Evolutionary conservation across 1,284 basidiomycete species (phyloP), one percentile per base, ranked within the genome.

Genomic region (Nidula niveotomentosa): DNA sequence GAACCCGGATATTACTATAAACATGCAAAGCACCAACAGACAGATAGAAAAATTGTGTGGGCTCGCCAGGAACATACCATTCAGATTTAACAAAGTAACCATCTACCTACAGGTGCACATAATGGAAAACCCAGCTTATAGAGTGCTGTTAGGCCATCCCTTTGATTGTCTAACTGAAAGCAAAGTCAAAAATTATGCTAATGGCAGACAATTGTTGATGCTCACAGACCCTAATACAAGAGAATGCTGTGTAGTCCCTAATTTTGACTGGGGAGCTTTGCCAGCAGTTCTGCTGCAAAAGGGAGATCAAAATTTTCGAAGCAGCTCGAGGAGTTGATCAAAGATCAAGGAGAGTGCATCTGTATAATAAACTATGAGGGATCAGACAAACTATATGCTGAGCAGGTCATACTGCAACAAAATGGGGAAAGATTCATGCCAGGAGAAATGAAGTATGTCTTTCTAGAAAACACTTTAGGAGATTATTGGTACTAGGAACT

Each of bases 161-260:
- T 23, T 23, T 5, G 5, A 23, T 23, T 23, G 23, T 23, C 23
- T 23, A 23, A 23, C 23, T 3, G 23, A 23, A 23, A 23, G 23
- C 5, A 5, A 23, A 23, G 23, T 23, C 23, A 23, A 23, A n/a
- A 70, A 64, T 33, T 53, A 45, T 9, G 6, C 13, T 0, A 58
- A 67, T 46, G 63, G 62, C 0, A n/a, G 50, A 0, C 60, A 65
- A 45, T 59, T 53, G 0, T 57, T 69, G 13, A 63, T 57, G 1
- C 36, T 72, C 1, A 57, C 54, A 6, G 59, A 64, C 43, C 67
- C 62, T 1, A 69, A 67, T 44, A 56, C 62, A 0, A 48, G 46
- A 1, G 9, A 49, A 1, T 10, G 51, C 2, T 45, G 52, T 0
- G 54, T 56, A 0, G 48, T 70, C 2, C 63, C 60, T 0, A 69